Evolutionary conservation across 2,329 filamentous ascomycete genomes (phyloP).

Genomic region (Epichloe brachyelytri): DNA sequence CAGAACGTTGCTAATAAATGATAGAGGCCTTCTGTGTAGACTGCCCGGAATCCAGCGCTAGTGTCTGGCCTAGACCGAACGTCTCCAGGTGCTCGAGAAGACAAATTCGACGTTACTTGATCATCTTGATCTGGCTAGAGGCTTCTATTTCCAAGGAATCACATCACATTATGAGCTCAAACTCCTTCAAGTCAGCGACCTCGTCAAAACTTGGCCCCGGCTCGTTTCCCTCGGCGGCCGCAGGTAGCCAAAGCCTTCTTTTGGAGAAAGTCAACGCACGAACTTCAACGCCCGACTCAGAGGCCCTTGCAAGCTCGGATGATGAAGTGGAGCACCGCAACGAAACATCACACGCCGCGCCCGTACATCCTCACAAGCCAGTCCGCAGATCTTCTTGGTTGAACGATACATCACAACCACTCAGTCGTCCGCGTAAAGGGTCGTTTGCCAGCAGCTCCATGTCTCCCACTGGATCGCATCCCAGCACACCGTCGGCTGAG

Average conservation of each 20-base stretch:
- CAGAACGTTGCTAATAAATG: neutral
- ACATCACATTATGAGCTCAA: constrained; percentile 35
- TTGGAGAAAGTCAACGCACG: constrained; percentile 67
- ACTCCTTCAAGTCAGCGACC: constrained; percentile 35
- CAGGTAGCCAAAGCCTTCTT: constrained; percentile 50
- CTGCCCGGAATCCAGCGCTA: neutral
- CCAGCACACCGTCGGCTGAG: constrained; percentile 65
- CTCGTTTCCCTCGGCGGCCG: constrained; percentile 30
- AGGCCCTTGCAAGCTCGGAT: constrained; percentile 86
- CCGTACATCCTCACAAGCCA: constrained; percentile 41
- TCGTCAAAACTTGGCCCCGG: constrained; percentile 38
- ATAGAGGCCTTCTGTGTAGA: neutral
- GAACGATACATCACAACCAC: constrained; percentile 60
- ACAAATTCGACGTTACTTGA: neutral
- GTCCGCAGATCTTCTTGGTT: constrained; percentile 71
- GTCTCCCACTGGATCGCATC: constrained; percentile 68
- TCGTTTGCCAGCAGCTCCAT: constrained; percentile 68
- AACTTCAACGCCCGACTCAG: constrained; percentile 84
- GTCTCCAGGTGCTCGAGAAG: neutral
- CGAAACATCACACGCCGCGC: constrained; percentile 31
- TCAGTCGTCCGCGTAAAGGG: constrained; percentile 55
- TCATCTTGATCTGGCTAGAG: neutral
- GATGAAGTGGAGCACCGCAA: constrained; percentile 67
- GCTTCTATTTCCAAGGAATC: neutral
- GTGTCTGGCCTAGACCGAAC: neutral